Conservation (phyloP, 129 eudicot species). For the Scalesia atractyloides region DNA sequence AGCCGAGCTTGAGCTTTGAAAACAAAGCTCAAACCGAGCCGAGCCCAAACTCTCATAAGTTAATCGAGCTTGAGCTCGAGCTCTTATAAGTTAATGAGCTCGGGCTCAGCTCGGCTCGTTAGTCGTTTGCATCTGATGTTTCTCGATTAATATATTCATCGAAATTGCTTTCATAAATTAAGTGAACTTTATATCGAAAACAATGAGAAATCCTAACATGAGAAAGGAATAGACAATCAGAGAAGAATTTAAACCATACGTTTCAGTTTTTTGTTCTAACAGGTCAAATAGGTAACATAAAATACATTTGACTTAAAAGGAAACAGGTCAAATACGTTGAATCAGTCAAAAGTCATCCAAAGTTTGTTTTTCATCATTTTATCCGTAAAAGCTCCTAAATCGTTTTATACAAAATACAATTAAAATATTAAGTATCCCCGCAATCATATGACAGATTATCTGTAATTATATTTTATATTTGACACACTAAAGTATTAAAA, state of each 20-base stretch:
- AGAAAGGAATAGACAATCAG: not conserved
- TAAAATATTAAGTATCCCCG: not conserved
- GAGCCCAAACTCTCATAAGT: too few species aligned
- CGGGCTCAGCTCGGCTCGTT: too few species aligned
- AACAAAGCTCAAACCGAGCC: too few species aligned
- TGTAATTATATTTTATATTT: not conserved
- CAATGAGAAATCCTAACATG: not conserved
- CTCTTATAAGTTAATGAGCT: too few species aligned
- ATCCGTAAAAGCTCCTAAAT: too few species aligned
- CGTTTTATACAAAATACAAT: not conserved
- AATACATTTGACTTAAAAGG: too few species aligned
- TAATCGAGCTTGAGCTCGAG: too few species aligned
- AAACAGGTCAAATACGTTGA: too few species aligned
- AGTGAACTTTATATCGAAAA: not conserved
- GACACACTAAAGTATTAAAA: not conserved
- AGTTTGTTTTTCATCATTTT: too few species aligned
- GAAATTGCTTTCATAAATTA: constrained; percentile 1
- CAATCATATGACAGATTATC: too few species aligned
- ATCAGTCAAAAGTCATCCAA: too few species aligned
- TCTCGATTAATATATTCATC: not conserved
- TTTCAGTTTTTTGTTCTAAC: not conserved
- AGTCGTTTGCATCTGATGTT: not conserved
- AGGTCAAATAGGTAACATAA: not conserved
- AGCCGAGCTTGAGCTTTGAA: too few species aligned
- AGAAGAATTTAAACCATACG: not conserved